Conservation (phyloP, 2,329 filamentous ascomycete genomes). For the Cephalotrichum gorgonifer region DNA sequence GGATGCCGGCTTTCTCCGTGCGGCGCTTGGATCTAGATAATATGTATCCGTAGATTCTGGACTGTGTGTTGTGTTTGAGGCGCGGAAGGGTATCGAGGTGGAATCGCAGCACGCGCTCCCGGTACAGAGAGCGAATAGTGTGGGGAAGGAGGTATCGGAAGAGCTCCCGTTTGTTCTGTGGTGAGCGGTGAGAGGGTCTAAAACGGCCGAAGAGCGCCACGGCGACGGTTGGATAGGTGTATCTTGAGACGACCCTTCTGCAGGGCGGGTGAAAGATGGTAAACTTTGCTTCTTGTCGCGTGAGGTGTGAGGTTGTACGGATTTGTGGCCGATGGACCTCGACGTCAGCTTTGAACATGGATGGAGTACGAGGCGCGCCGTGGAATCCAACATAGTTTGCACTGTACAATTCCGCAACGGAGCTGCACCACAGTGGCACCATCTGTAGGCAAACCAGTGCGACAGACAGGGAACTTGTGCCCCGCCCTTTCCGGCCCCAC, state of each 20-base stretch:
- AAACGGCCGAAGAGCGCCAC: constrained; percentile 35
- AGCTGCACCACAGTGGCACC: no score
- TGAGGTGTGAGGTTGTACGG: no score
- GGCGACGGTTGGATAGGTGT: constrained; percentile 14
- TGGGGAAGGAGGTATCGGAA: constrained; percentile 61
- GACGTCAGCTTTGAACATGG: no score
- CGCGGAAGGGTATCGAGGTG: constrained; percentile 65
- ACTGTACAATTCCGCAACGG: no score
- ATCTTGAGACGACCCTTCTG: not conserved
- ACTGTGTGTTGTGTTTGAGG: constrained; percentile 62
- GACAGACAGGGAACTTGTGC: no score
- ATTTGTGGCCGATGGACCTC: no score
- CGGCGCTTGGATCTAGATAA: constrained; percentile 51
- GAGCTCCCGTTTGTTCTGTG: constrained; percentile 36
- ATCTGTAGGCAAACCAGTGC: no score
- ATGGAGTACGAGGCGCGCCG: no score
- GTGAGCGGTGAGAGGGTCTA: constrained; percentile 15
- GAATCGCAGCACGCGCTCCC: constrained; percentile 57
- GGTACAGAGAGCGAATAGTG: constrained; percentile 49
- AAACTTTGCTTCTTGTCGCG: no score
- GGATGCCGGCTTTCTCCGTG: constrained; percentile 30
- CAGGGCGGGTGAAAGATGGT: no score
- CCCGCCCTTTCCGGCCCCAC: no score
- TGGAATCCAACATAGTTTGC: no score
- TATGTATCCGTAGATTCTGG: constrained; percentile 65